A percentile compares a stretch with the other conserved stretches of the same genome.
Conservation (phyloP, 2,329 filamentous ascomycete genomes). For the Monosporascus sp. region DNA sequence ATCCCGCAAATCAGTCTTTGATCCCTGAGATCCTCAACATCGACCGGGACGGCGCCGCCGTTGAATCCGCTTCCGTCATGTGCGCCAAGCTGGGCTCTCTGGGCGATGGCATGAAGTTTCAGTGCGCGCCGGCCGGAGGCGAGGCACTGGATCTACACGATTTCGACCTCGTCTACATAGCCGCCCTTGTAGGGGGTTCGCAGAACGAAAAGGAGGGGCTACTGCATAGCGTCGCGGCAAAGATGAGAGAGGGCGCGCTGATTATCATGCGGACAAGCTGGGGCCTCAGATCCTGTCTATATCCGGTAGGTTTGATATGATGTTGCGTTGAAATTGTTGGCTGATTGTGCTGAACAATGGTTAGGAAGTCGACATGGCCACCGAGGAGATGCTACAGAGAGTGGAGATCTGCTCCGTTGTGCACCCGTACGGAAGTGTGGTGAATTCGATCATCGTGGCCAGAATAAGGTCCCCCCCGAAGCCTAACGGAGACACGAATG, state of each 20-base stretch:
- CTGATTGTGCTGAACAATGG: background rate
- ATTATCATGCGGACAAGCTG: slow-evolving; percentile 40
- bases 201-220: slow-evolving; percentile 36
- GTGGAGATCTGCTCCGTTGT: slow-evolving; percentile 37
- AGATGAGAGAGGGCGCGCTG: slow-evolving; percentile 36
- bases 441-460: slow-evolving; percentile 43
- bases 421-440: slow-evolving; percentile 42
- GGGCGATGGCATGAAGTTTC: slow-evolving; percentile 29
- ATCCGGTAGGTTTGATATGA: slow-evolving; percentile 32
- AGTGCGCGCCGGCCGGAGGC: slow-evolving; percentile 27
- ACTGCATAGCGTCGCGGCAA: slow-evolving; percentile 27
- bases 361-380: slow-evolving; percentile 34
- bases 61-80: slow-evolving; percentile 25
- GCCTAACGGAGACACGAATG: background rate
- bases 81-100: slow-evolving; percentile 25
- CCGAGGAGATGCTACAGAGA: slow-evolving; percentile 22
- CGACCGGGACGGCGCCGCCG: slow-evolving; percentile 31
- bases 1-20: background rate
- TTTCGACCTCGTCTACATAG: slow-evolving; percentile 43
- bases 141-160: slow-evolving; percentile 19
- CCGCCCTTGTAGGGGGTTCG: slow-evolving; percentile 40
- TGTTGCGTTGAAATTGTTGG: background rate
- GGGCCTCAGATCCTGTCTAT: slow-evolving; percentile 38
- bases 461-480: background rate
- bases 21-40: slow-evolving; percentile 31